Evolutionary conservation across 139 green algal species (phyloP).

Genomic region (Coelastrella sp.): DNA sequence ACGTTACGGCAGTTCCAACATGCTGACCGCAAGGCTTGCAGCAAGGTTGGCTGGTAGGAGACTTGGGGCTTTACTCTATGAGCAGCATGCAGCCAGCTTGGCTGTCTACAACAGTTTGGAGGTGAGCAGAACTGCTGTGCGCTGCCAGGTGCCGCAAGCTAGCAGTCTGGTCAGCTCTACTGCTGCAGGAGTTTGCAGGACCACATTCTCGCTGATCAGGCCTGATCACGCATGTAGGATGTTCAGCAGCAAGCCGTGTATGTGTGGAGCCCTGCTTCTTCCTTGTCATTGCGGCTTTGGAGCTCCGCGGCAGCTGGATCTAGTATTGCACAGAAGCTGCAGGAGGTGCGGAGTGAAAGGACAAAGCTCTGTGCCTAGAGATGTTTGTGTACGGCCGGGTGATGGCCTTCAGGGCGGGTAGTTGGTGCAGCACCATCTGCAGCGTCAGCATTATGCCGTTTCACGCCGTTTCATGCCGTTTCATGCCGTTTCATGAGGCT

Average conservation of each 20-base stretch:
- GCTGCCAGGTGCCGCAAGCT: too few relatives aligned
- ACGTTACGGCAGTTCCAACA: background rate
- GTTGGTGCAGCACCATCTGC: too few relatives aligned
- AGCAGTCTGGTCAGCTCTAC: too few relatives aligned
- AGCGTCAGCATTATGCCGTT: too few relatives aligned
- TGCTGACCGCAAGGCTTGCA: background rate
- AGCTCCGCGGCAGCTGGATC: background rate
- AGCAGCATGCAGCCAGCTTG: background rate
- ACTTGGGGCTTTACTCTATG: background rate
- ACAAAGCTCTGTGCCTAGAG: too few relatives aligned
- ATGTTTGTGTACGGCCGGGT: too few relatives aligned
- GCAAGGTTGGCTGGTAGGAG: background rate
- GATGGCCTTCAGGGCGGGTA: too few relatives aligned
- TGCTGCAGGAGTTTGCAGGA: too few relatives aligned
- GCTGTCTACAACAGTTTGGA: background rate
- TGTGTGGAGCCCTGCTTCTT: background rate
- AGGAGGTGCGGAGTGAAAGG: background rate
- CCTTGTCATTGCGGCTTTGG: background rate
- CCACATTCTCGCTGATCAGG: background rate
- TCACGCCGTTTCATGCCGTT: too few relatives aligned
- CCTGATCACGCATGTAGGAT: background rate
- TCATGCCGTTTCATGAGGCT: too few relatives aligned
- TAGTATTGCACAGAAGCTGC: background rate
- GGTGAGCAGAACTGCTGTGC: too few relatives aligned
- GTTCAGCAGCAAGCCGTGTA: background rate